phyloP scores from a whole-genome alignment of 2,329 filamentous ascomycete genomes.

The Exophiala viscosa region DNA sequence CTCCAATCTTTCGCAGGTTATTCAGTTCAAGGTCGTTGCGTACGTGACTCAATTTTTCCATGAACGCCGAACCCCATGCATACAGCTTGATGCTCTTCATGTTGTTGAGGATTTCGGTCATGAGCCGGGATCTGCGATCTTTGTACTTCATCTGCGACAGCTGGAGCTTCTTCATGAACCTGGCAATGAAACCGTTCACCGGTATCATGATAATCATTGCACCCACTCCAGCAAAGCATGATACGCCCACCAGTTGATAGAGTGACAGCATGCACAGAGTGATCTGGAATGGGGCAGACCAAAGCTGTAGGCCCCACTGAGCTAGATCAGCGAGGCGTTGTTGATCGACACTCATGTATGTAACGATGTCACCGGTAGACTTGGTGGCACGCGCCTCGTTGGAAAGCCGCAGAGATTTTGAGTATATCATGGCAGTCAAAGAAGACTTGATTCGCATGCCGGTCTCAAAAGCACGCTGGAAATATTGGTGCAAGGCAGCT shows the following conservation, averaged over 20 bases:
- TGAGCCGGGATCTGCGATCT: constrained; percentile 83
- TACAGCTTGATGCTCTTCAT: constrained; percentile 99
- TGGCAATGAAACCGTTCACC: constrained; percentile 85
- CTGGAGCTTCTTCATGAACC: constrained; percentile 89
- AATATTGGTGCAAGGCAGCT: constrained; percentile 91
- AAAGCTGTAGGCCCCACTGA: constrained; percentile 91
- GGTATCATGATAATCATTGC: constrained; percentile 98
- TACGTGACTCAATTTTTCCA: constrained; percentile 94
- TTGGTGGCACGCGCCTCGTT: constrained; percentile 88
- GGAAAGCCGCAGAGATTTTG: constrained; percentile 82
- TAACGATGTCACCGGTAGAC: constrained; percentile 95
- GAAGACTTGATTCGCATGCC: constrained; percentile 96
- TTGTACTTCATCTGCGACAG: constrained; percentile 99
- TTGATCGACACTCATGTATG: constrained; percentile 98
- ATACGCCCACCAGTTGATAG: constrained; percentile 89
- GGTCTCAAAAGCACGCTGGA: constrained; percentile 88
- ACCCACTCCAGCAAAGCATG: constrained; percentile 91
- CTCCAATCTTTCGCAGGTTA: constrained; percentile 92
- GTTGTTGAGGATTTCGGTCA: constrained; percentile 97
- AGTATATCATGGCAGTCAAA: constrained; percentile 85
- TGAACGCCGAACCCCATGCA: constrained; percentile 94
- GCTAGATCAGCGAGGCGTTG: constrained; percentile 92
- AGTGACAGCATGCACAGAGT: constrained; percentile 90
- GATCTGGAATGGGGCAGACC: constrained; percentile 97
- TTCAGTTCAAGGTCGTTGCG: constrained; percentile 94